These are phyloP conservation scores for Helicostylum pulchrum DNA, from an alignment of 192 early-diverging fungal species.

Conservation along the genomic window DNA sequence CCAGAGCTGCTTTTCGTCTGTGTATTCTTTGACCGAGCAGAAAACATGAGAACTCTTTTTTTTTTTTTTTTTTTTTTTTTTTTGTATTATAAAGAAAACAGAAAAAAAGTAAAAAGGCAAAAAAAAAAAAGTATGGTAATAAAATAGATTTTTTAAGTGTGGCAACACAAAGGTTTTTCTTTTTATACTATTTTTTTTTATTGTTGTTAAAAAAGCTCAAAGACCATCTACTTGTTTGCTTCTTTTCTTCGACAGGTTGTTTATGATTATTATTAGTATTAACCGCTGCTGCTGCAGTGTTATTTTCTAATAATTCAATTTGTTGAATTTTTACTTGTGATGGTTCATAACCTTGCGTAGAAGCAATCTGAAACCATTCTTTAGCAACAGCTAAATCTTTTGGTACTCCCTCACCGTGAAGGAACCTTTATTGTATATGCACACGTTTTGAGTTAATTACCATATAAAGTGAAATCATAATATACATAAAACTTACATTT, in stretches of 20 bases:
- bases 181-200: conserved; percentile 6
- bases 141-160: no score
- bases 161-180: background rate
- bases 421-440: conserved; percentile 17
- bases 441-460: background rate
- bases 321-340: conserved; percentile 19
- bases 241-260: conserved; percentile 1
- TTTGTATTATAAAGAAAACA: background rate
- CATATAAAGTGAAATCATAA: background rate
- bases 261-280: background rate
- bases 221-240: conserved; percentile 25
- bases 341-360: conserved; percentile 31
- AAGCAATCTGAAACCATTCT: conserved; percentile 33
- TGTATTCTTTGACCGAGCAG: background rate
- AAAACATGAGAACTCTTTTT: no score
- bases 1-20: background rate
- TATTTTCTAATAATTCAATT: background rate
- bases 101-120: background rate
- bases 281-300: background rate
- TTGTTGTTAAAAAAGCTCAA: conserved; percentile 26
- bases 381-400: conserved; percentile 28
- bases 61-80: background rate
- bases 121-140: background rate
- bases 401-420: conserved; percentile 35
- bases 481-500: conserved; percentile 21